These are phyloP conservation scores for Magnusiomyces ingens DNA, from an alignment of 1,139 yeast species.

Conservation along the genomic window DNA sequence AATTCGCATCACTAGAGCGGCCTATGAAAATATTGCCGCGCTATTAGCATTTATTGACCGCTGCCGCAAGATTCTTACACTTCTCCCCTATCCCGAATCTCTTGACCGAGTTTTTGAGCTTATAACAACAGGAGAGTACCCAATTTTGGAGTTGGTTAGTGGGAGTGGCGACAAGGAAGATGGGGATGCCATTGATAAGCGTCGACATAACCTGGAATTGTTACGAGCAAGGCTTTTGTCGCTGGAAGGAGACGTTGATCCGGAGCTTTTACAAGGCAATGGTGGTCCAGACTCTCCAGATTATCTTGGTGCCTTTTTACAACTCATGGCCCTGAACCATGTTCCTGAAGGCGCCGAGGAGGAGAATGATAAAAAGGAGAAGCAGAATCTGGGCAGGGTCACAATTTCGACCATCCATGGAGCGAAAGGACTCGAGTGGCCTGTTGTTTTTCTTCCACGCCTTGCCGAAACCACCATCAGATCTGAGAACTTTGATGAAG, in stretches of 20 bases:
- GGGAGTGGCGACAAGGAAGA: no score
- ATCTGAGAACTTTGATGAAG: slow-evolving; percentile 40
- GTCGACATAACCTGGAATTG: not conserved
- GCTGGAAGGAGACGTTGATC: not conserved
- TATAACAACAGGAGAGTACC: no score
- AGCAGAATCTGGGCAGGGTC: slow-evolving; percentile 5
- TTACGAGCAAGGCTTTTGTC: not conserved
- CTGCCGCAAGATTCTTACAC: no score
- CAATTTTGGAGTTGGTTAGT: no score
- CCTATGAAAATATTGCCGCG: slow-evolving; percentile 9
- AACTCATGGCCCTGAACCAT: not conserved
- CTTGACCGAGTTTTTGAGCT: no score
- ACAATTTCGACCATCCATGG: slow-evolving; percentile 73
- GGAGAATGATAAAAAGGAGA: not conserved
- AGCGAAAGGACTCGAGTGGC: slow-evolving; percentile 88
- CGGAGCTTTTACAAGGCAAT: slow-evolving; percentile 14
- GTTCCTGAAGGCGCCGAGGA: not conserved
- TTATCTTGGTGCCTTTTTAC: slow-evolving; percentile 8
- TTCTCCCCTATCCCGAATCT: no score
- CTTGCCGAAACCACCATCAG: slow-evolving; percentile 49
- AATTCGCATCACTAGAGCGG: not conserved
- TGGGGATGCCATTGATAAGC: not conserved
- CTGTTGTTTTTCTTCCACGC: slow-evolving; percentile 73
- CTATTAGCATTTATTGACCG: not conserved
- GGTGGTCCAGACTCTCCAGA: not conserved